Percentiles rank a stretch among this genome's conserved stretches.
Conservation (phyloP, 1,284 basidiomycete species). For the Ceratorhiza oryzae-sativae region DNA sequence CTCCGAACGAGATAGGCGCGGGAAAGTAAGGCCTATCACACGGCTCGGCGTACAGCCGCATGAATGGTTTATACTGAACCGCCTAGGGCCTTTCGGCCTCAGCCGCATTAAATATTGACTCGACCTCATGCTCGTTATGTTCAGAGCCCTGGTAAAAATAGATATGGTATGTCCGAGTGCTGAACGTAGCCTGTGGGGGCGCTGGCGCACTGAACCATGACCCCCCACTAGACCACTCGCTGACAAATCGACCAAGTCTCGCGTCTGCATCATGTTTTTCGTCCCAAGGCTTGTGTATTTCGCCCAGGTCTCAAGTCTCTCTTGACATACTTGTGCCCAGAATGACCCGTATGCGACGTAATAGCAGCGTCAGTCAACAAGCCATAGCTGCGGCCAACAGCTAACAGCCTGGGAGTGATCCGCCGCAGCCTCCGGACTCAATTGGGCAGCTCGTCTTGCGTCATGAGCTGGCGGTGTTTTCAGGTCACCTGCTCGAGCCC, state of each 20-base stretch:
- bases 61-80: too few relatives aligned
- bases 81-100: too few relatives aligned
- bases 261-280: background rate
- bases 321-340: background rate
- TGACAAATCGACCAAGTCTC: background rate
- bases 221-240: background rate
- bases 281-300: too few relatives aligned
- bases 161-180: background rate
- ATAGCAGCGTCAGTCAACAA: background rate
- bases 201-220: too few relatives aligned
- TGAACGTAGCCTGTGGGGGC: background rate
- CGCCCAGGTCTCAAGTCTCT: background rate
- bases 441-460: slow-evolving; percentile 15
- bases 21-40: too few relatives aligned
- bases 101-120: too few relatives aligned
- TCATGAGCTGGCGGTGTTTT: background rate
- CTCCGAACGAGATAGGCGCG: too few relatives aligned
- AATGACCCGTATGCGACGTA: background rate
- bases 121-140: too few relatives aligned
- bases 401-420: background rate
- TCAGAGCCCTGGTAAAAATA: background rate
- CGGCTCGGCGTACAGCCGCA: too few relatives aligned
- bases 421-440: background rate
- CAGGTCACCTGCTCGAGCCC: background rate
- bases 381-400: background rate